Conservation (phyloP, 306 rosid genomes). For the Cucumis cinereus region DNA sequence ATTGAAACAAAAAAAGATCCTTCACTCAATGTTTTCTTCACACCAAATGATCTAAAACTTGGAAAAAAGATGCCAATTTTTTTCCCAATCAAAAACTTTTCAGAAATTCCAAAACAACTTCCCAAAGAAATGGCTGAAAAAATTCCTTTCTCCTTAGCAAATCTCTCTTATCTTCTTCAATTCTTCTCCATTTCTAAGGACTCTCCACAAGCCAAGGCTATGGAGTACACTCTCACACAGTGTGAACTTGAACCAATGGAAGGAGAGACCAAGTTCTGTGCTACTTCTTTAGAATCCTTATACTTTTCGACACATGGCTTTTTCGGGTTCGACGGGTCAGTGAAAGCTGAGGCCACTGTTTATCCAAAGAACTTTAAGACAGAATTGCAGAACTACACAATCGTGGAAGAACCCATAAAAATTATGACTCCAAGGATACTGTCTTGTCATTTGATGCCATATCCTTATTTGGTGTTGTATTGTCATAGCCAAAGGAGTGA, state of each 20-base stretch:
- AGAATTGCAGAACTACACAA: conserved; percentile 46
- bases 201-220: conserved; percentile 55
- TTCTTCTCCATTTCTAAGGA: conserved; percentile 37
- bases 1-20: conserved; percentile 11
- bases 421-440: conserved; percentile 32
- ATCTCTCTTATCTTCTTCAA: conserved; percentile 33
- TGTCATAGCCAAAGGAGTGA: conserved; percentile 47
- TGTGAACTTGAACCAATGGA: conserved; percentile 37
- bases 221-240: conserved; percentile 38
- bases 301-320: conserved; percentile 20
- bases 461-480: conserved; percentile 56
- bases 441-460: conserved; percentile 64
- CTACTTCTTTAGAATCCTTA: conserved; percentile 45
- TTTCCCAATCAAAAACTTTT: conserved; percentile 26
- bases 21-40: conserved; percentile 46
- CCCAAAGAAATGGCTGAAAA: conserved; percentile 37
- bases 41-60: conserved; percentile 27
- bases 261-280: conserved; percentile 57
- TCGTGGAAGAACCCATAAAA: conserved; percentile 19
- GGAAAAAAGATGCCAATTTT: conserved; percentile 45
- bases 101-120: conserved; percentile 37
- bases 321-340: conserved; percentile 20
- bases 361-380: conserved; percentile 16
- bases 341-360: conserved; percentile 31
- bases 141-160: conserved; percentile 44